Conservation (phyloP, 495 filamentous ascomycete species). For the Opeltia flavorubescens region DNA sequence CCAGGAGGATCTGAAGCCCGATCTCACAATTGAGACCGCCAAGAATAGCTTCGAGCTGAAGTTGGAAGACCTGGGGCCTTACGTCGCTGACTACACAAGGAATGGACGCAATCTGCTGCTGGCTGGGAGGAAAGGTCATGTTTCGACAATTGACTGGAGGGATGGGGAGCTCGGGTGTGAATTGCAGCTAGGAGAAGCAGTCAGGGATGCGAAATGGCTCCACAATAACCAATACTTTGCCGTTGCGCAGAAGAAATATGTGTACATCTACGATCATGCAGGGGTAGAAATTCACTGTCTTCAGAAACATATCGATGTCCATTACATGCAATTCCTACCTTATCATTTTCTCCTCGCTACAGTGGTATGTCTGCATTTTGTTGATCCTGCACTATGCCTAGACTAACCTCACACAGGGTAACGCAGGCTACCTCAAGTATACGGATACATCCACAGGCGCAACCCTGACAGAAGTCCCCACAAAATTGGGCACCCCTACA, state of each 20-base stretch:
- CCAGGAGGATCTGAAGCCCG: conserved; percentile 69
- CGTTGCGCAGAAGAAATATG: conserved; percentile 94
- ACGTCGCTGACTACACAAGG: conserved; percentile 71
- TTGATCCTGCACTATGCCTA: background rate
- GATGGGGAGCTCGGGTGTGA: conserved; percentile 82
- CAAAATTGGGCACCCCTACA: conserved; percentile 70
- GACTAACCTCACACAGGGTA: conserved; percentile 37
- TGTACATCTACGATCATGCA: conserved; percentile 82
- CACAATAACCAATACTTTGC: conserved; percentile 95
- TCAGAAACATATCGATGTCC: conserved; percentile 80
- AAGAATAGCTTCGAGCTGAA: conserved; percentile 88
- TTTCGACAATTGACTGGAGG: conserved; percentile 95
- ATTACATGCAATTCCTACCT: conserved; percentile 86
- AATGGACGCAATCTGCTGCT: conserved; percentile 77
- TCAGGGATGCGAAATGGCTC: conserved; percentile 80
- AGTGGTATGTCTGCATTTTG: conserved; percentile 38
- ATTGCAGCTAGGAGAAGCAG: conserved; percentile 75
- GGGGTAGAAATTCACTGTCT: conserved; percentile 89
- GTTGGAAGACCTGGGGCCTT: conserved; percentile 70
- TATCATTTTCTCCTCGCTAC: conserved; percentile 92
- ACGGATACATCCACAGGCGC: conserved; percentile 89
- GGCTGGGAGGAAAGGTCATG: conserved; percentile 83
- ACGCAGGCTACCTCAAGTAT: conserved; percentile 77
- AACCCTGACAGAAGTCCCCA: conserved; percentile 68
- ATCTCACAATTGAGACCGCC: conserved; percentile 65